Conservation (phyloP, 2,329 filamentous ascomycete species). For the Venturia carpophila region DNA sequence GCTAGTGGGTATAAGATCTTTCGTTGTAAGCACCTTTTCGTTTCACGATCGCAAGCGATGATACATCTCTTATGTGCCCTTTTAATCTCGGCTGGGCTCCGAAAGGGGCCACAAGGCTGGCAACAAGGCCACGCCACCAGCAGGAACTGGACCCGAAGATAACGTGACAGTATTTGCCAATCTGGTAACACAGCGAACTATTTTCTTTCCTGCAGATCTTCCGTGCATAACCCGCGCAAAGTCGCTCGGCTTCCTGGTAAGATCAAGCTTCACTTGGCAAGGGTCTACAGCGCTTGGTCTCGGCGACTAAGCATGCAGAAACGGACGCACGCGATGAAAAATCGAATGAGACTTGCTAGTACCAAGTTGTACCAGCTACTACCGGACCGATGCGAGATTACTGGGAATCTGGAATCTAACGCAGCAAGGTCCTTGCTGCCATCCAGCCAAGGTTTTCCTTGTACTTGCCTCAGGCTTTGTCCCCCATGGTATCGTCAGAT, state of each 20-base stretch:
- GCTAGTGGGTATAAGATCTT: background rate
- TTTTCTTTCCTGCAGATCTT: background rate
- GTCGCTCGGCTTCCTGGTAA: background rate
- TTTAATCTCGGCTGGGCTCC: background rate
- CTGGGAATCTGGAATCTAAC: background rate
- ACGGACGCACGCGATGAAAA: background rate
- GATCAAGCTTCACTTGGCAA: background rate
- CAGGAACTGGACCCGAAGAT: background rate
- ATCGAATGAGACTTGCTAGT: background rate
- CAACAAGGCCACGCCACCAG: background rate
- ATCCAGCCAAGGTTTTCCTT: background rate
- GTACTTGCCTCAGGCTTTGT: background rate
- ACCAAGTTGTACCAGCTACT: too few species aligned
- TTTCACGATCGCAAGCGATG: background rate
- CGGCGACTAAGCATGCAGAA: background rate
- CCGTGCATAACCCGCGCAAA: constrained; percentile 6
- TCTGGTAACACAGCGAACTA: background rate
- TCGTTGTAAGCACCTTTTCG: background rate
- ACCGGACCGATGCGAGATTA: too few species aligned
- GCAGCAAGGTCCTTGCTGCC: background rate
- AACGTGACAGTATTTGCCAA: background rate
- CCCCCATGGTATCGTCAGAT: too few species aligned
- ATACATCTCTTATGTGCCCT: background rate
- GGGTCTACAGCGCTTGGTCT: background rate
- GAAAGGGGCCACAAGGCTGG: background rate